Conservation (phyloP, 148 eudicot species). For the Arbutus unedo region DNA sequence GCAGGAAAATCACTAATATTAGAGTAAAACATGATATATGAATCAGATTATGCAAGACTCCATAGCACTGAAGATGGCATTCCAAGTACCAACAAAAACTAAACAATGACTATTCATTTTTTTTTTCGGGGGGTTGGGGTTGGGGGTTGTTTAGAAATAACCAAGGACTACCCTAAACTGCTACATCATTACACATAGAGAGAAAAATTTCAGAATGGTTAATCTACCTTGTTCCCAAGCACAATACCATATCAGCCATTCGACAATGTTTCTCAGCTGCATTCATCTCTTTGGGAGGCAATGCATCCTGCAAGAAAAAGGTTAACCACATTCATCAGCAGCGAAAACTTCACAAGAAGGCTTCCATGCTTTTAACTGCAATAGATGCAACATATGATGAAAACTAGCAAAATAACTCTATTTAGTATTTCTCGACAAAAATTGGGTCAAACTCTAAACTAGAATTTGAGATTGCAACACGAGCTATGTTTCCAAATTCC, state of each 20-base stretch:
- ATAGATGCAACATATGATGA: neutral
- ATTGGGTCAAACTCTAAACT: neutral
- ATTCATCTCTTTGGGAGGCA: constrained; percentile 77
- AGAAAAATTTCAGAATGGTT: neutral
- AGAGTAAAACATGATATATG: neutral
- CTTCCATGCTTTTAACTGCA: constrained; percentile 1
- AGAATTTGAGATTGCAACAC: neutral
- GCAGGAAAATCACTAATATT: neutral
- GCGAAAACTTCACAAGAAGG: neutral
- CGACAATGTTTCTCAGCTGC: constrained; percentile 79
- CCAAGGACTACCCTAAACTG: neutral
- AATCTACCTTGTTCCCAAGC: constrained; percentile 81
- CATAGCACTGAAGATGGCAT: neutral
- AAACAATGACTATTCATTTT: neutral
- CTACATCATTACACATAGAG: neutral
- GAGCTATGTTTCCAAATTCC: neutral
- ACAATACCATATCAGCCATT: constrained; percentile 82
- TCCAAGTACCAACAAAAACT: neutral
- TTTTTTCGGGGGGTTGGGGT: neutral
- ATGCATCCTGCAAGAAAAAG: constrained; percentile 55
- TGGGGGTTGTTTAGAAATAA: neutral
- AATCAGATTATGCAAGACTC: neutral
- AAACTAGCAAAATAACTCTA: neutral
- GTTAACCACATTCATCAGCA: constrained; percentile 4
- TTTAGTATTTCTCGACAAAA: too few species aligned